Evolutionary conservation across 108 stramenopile genomes (phyloP).

Genomic region (Nitzschia sp.): DNA sequence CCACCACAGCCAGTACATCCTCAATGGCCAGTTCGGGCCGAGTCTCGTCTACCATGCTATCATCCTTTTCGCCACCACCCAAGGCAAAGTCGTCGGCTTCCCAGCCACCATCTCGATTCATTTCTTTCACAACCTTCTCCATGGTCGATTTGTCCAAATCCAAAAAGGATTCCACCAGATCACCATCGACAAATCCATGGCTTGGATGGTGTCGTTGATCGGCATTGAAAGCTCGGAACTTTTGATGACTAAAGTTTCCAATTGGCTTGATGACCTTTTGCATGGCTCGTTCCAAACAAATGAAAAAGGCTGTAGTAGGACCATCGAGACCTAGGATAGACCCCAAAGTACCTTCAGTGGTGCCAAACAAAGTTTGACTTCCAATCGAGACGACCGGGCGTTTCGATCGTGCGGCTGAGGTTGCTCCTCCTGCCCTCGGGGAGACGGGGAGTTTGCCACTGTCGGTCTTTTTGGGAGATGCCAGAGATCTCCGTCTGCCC

Average conservation of each 20-base stretch:
- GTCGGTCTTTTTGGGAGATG: conserved; percentile 37
- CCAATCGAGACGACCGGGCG: conserved; percentile 64
- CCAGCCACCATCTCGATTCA: conserved; percentile 88
- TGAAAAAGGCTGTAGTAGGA: conserved; percentile 84
- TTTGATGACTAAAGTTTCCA: conserved; percentile 84
- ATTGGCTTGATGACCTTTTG: conserved; percentile 67
- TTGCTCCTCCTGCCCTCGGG: not conserved
- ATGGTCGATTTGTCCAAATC: conserved; percentile 84
- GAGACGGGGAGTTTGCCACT: conserved; percentile 11
- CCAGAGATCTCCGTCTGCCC: conserved; percentile 6
- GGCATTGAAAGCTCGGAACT: conserved; percentile 83
- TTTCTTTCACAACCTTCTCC: conserved; percentile 69
- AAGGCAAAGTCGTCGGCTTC: conserved; percentile 46
- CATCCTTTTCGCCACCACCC: conserved; percentile 26
- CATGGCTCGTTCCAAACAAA: conserved; percentile 79
- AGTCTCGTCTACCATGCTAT: conserved; percentile 20
- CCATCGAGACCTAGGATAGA: conserved; percentile 85
- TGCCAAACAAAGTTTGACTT: conserved; percentile 92
- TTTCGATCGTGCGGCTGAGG: conserved; percentile 30
- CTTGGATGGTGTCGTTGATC: conserved; percentile 61
- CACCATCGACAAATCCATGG: conserved; percentile 95
- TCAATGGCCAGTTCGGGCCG: conserved; percentile 53
- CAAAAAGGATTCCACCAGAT: conserved; percentile 91
- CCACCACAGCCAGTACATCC: conserved; percentile 78
- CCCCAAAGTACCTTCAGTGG: conserved; percentile 94